Evolutionary conservation across 2,329 filamentous ascomycete genomes (phyloP), one percentile per base, ranked within the genome.

Genomic region (Aspergillus pseudoglaucus): DNA sequence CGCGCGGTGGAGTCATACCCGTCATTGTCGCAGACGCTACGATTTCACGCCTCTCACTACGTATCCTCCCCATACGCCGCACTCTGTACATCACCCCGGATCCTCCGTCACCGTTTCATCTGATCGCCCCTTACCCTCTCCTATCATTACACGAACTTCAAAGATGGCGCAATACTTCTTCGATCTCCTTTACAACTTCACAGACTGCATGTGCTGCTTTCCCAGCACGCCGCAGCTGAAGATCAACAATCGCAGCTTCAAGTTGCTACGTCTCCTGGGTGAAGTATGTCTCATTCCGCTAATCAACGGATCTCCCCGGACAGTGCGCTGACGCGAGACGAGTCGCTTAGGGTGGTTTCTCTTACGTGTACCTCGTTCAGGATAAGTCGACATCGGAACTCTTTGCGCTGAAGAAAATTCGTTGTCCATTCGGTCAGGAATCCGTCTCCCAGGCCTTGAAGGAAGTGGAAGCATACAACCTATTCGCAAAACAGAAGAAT

Each of bases 361-460:
- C 90, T 56, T 98, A 97, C 71, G 93, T 98, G 59, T 98, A 98
- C 73, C 87, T 98, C 50, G 93, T 98, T 51, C 88, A 97, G 76
- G 90, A 96, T 69, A 91, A 87, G 42, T 77, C 82, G 47, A 86
- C 83, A 45, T 87, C 88, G 50, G 83, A 91, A 60, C 81, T 95
- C 42, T 91, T 95, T 69, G 93, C 93, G 15, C 83, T 97, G 53
- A 98, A 98, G 73, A 98, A 98, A 79, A 98, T 98, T 69, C 85
- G 91, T 65, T 98, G 93, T 76, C 91, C 93, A 4, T 97, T 98
- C 64, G 93, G 93, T 57, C 87, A 93, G 69, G 93, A 98, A 76
- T 95, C 89, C 22, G 91, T 98, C 50, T 84, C 89, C 57, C 89
- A 88, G 67, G 93, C 93, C 45, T 85, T 97, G 78, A 91, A 91